A percentile compares a stretch with the other conserved stretches of the same genome.
Conservation (phyloP, 2,329 filamentous ascomycete species). For the Diaporthe longicolla region DNA sequence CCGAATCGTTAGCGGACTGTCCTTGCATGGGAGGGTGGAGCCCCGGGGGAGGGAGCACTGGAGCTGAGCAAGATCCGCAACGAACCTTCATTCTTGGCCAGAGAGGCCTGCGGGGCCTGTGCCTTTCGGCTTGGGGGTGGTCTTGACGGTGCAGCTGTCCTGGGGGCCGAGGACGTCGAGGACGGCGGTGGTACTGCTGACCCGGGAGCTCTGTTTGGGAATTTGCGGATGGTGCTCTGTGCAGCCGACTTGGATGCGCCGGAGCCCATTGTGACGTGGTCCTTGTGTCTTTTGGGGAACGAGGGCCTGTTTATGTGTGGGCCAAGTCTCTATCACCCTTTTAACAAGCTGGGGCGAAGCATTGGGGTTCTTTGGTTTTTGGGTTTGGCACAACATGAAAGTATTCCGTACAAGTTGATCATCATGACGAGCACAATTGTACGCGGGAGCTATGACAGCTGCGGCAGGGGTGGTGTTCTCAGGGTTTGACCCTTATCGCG, state of each 20-base stretch:
- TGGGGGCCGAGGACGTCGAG: slow-evolving; percentile 17
- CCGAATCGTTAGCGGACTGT: slow-evolving; percentile 6
- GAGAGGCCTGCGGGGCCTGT: slow-evolving; percentile 42
- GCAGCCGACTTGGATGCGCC: slow-evolving; percentile 41
- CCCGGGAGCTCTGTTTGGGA: slow-evolving; percentile 48
- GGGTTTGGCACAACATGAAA: neutral
- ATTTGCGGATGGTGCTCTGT: slow-evolving; percentile 44
- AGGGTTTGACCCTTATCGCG: slow-evolving; percentile 11
- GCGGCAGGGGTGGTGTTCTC: neutral
- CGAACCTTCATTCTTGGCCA: slow-evolving; percentile 47
- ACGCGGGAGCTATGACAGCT: neutral
- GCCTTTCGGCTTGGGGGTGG: slow-evolving; percentile 16
- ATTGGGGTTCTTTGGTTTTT: neutral
- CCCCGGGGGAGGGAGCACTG: neutral
- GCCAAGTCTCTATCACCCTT: neutral
- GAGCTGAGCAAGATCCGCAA: neutral
- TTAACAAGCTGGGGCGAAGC: neutral
- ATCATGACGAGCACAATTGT: slow-evolving; percentile 39
- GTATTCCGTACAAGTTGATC: neutral
- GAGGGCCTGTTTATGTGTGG: too few relatives aligned
- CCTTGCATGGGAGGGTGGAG: too few relatives aligned
- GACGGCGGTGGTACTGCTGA: slow-evolving; percentile 40
- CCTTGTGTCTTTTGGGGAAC: neutral
- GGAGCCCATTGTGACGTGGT: slow-evolving; percentile 38
- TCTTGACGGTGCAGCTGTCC: slow-evolving; percentile 26